Evolutionary conservation across 768 basidiomycete species (phyloP).

Genomic region (Mycena capillaripes): DNA sequence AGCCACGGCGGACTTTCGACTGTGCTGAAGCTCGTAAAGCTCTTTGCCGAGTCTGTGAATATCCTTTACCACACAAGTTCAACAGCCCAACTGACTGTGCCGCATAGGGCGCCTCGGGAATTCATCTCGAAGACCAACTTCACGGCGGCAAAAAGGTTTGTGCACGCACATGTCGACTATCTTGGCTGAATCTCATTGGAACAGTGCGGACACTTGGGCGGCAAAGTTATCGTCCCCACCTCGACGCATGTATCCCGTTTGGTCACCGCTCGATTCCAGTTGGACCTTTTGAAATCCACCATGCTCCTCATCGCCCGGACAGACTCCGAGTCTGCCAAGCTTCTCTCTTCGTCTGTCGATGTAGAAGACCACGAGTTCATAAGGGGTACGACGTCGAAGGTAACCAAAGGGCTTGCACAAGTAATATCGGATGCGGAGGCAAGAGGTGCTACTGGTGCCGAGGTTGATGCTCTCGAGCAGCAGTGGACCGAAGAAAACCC

Average conservation of each 20-base stretch:
- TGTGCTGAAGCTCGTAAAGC: constrained; percentile 94
- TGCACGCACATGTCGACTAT: neutral
- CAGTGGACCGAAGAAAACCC: constrained; percentile 80
- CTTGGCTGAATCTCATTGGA: neutral
- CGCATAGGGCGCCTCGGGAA: constrained; percentile 83
- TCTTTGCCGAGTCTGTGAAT: constrained; percentile 92
- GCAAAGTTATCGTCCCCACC: constrained; percentile 93
- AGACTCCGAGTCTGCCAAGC: constrained; percentile 89
- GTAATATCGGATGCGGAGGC: constrained; percentile 77
- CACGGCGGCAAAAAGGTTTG: constrained; percentile 92
- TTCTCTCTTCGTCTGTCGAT: constrained; percentile 89
- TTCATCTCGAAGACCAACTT: constrained; percentile 95
- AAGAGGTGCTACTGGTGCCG: constrained; percentile 71
- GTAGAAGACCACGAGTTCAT: constrained; percentile 86
- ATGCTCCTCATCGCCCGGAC: constrained; percentile 94
- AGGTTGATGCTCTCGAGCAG: constrained; percentile 81
- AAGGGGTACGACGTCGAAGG: constrained; percentile 68
- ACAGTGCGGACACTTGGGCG: constrained; percentile 89
- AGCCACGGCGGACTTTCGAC: constrained; percentile 95
- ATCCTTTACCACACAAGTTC: neutral
- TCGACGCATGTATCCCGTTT: constrained; percentile 90
- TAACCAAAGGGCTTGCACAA: constrained; percentile 72
- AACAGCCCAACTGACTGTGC: neutral
- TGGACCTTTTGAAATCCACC: constrained; percentile 89
- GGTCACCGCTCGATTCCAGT: constrained; percentile 88